A percentile compares a stretch with the other conserved stretches of the same genome.
phyloP scores from a whole-genome alignment of 108 stramenopile species.

The Mediolabrus comicus region DNA sequence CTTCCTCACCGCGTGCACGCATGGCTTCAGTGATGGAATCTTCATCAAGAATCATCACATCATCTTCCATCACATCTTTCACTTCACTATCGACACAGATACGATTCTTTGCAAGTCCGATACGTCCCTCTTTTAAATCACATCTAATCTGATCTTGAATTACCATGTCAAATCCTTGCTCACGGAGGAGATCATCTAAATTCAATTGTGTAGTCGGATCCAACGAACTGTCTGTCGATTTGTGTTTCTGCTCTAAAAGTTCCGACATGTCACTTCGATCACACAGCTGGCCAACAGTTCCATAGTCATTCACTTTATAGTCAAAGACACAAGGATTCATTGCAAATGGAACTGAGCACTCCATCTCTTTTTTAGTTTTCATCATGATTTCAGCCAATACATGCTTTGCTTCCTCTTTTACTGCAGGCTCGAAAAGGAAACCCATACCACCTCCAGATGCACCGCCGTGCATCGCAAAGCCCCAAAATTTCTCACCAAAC shows the following conservation, averaged over 20 bases:
- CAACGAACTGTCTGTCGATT: neutral
- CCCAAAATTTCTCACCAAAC: slow-evolving; percentile 46
- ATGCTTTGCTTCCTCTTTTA: slow-evolving; percentile 36
- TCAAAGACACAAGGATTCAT: slow-evolving; percentile 66
- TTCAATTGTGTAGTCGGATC: neutral
- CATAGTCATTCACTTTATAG: slow-evolving; percentile 52
- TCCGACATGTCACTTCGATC: slow-evolving; percentile 6
- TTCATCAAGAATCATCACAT: slow-evolving; percentile 44
- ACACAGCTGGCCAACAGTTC: slow-evolving; percentile 44
- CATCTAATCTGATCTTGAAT: slow-evolving; percentile 40
- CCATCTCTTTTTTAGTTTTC: slow-evolving; percentile 54
- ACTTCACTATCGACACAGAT: slow-evolving; percentile 35
- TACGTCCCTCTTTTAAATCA: slow-evolving; percentile 37
- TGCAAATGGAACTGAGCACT: slow-evolving; percentile 55
- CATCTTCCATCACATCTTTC: slow-evolving; percentile 40
- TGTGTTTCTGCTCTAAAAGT: neutral
- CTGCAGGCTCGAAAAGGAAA: slow-evolving; percentile 56
- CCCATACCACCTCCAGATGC: slow-evolving; percentile 64
- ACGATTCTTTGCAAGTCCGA: slow-evolving; percentile 63
- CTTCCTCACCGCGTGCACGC: slow-evolving; percentile 37
- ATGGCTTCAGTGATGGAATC: slow-evolving; percentile 23
- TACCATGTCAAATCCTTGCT: slow-evolving; percentile 50
- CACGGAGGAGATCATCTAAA: slow-evolving; percentile 39
- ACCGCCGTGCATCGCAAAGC: slow-evolving; percentile 61
- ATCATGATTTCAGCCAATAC: slow-evolving; percentile 56